Base-by-base conservation (phyloP, 1,139 yeast species). In the Debaryomycetaceae sp. region DNA sequence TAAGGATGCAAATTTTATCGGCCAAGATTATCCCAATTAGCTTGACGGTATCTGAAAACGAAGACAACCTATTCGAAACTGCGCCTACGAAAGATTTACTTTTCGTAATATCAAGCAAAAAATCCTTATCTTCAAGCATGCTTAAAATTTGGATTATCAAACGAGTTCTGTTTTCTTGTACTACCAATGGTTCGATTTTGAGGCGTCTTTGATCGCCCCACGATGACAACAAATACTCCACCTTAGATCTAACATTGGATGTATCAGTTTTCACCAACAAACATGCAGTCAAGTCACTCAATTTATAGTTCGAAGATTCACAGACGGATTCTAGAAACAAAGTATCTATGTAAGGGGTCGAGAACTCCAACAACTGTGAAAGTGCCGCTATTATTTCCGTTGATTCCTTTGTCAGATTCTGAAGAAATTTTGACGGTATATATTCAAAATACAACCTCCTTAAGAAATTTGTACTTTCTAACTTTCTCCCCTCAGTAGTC, bases 21-120 rank as follows among this genome's bases (percentile, higher is more conserved):
- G 81, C 79, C 31, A 78, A 51, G 2, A 70, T 50, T 13, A 75
- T 67, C 0, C 77, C 83, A 37, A 75, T 57, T 1, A 61, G 46
- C 37, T 78, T 66, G 3, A 73, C 68, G 28, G 58, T 53, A 29
- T 63, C 58, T 0, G 79, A 71, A 37, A 61, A 59, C 0, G 81
- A 69, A 36, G 59, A 61, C n/a, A 78, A 61, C 22, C 78, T 56
- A 40, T 62, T 67, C 1, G 81, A 67, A 13, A 78, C 58, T 0
- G 74, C 70, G 17, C 63, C 57, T 13, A 77, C 52, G 44, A 73
- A 78, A 0, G 42, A 47, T 3, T 59, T 42, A 19, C 63, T 56
- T 9, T 50, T 51, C 34, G 66, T 46, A 16, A 73, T 42, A 2
- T 32, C 42, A 7, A 47, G 41, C 0, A 61, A 36, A 33, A 52